Percentiles rank a stretch among this genome's conserved stretches.
phyloP scores from a whole-genome alignment of 2,329 filamentous ascomycete species.

The Neodidymelliopsis sp. region DNA sequence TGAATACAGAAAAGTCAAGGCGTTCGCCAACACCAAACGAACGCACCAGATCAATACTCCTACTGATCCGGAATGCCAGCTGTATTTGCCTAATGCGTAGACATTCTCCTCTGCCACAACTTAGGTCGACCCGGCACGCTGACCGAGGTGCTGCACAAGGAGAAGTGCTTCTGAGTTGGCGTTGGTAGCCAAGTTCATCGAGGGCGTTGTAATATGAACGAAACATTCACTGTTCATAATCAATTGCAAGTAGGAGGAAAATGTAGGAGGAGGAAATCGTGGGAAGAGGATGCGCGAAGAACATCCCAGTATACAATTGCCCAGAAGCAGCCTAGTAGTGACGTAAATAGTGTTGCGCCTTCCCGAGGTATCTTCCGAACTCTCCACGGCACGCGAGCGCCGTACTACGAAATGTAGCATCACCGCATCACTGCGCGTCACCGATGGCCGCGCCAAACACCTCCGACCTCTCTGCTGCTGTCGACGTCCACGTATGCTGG shows the following conservation, averaged over 20 bases:
- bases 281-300: conserved; percentile 4
- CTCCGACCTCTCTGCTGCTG: neutral
- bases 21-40: conserved; percentile 1
- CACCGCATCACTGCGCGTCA: conserved; percentile 9
- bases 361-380: conserved; percentile 5
- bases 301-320: conserved; percentile 5
- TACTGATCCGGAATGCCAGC: neutral
- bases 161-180: too few species aligned
- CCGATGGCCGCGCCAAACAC: conserved; percentile 12
- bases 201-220: too few species aligned
- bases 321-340: conserved; percentile 10
- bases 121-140: too few species aligned
- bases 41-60: neutral
- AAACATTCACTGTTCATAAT: too few species aligned
- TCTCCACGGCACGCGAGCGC: conserved; percentile 10
- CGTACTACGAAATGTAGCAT: conserved; percentile 12
- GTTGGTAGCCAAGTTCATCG: too few species aligned
- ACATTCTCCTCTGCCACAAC: too few species aligned
- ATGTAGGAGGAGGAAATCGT: neutral
- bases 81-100: too few species aligned
- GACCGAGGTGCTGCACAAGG: too few species aligned
- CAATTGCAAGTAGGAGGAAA: too few species aligned
- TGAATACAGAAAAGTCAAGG: conserved; percentile 10
- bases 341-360: conserved; percentile 12
- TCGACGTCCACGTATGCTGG: conserved; percentile 2